Conservation (phyloP, 2,329 filamentous ascomycete species). For the Beauveria pseudobassiana region DNA sequence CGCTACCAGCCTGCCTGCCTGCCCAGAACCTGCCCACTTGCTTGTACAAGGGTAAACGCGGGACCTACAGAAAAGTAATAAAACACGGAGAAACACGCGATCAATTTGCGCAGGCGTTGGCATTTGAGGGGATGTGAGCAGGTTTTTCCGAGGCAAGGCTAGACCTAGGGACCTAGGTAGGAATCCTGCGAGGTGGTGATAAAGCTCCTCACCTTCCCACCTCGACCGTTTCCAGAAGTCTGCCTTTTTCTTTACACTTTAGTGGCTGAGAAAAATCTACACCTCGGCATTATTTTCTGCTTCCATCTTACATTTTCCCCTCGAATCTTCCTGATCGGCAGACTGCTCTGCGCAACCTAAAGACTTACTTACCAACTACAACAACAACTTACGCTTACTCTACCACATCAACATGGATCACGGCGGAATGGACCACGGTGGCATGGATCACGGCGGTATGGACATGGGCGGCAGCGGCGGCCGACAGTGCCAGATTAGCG, state of each 20-base stretch:
- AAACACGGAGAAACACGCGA: neutral
- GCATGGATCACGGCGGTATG: slow-evolving; percentile 16
- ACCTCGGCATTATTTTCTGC: neutral
- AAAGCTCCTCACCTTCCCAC: neutral
- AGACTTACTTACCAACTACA: neutral
- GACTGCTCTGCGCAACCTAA: no score
- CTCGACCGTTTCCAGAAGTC: neutral
- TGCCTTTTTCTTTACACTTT: neutral
- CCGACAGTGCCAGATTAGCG: slow-evolving; percentile 34
- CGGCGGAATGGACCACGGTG: slow-evolving; percentile 14
- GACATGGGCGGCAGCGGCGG: slow-evolving; percentile 15
- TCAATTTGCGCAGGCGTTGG: neutral
- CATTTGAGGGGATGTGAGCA: slow-evolving; percentile 5
- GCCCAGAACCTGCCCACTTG: no score
- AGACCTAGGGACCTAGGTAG: neutral
- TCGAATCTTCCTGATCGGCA: no score
- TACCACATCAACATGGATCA: neutral
- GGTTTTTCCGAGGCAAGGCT: neutral
- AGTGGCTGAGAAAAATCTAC: neutral
- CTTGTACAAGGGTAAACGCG: no score
- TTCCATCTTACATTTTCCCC: neutral
- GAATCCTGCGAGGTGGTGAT: neutral
- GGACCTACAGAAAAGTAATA: neutral
- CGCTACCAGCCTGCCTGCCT: no score
- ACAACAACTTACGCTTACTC: neutral